These are phyloP conservation scores for Pseudonectria buxi DNA, from an alignment of 2,329 filamentous ascomycete species.

Conservation along the genomic window DNA sequence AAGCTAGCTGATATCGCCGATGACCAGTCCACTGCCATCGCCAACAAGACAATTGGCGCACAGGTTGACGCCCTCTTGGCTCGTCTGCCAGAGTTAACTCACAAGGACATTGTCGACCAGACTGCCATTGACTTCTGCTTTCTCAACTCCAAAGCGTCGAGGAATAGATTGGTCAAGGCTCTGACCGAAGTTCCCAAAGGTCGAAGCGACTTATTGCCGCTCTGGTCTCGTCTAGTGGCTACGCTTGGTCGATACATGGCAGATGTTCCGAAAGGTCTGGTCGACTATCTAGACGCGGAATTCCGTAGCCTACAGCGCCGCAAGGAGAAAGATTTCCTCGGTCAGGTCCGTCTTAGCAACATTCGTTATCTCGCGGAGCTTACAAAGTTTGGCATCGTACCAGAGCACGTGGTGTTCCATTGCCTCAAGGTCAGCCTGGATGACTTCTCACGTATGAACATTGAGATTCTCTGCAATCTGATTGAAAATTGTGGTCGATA, in stretches of 20 bases:
- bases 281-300: constrained; percentile 89
- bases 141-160: constrained; percentile 93
- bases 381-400: constrained; percentile 96
- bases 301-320: constrained; percentile 94
- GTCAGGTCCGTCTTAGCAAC: constrained; percentile 87
- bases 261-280: constrained; percentile 86
- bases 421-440: constrained; percentile 96
- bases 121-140: constrained; percentile 96
- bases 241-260: constrained; percentile 91
- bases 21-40: constrained; percentile 87
- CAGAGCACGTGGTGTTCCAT: constrained; percentile 97
- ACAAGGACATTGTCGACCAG: constrained; percentile 86
- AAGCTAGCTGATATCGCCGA: constrained; percentile 56
- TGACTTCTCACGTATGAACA: constrained; percentile 98
- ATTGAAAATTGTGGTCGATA: constrained; percentile 96
- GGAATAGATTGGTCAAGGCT: constrained; percentile 87
- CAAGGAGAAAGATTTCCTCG: constrained; percentile 95
- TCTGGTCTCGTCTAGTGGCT: constrained; percentile 87
- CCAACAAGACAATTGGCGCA: constrained; percentile 94
- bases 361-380: constrained; percentile 96
- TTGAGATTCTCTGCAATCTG: constrained; percentile 94
- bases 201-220: constrained; percentile 80
- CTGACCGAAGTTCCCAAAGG: constrained; percentile 93
- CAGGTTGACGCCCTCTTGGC: constrained; percentile 89
- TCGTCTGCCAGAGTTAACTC: constrained; percentile 83